Conservation (phyloP, 177 flowering plant genomes). For the Vitis hybrid region DNA sequence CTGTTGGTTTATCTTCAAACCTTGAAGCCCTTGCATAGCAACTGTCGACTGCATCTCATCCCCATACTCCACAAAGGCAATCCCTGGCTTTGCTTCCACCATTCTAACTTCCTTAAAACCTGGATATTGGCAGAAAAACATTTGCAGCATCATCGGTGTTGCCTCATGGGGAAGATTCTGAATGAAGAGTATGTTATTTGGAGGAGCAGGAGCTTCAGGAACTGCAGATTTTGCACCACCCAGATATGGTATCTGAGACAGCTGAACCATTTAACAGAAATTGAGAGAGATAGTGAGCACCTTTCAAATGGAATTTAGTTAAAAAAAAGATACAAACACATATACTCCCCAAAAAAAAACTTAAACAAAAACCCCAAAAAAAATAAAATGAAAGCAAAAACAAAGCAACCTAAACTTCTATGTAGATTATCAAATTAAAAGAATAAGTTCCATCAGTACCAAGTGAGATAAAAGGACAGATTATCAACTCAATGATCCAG, state of each 20-base stretch:
- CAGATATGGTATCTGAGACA: conserved; percentile 72
- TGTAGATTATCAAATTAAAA: too few relatives aligned
- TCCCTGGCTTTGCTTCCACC: conserved; percentile 96
- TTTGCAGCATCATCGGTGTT: conserved; percentile 80
- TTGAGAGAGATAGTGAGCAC: background rate
- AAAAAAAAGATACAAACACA: background rate
- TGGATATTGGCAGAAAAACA: conserved; percentile 76
- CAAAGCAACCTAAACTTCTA: too few relatives aligned
- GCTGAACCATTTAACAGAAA: conserved; percentile 34
- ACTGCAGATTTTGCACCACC: conserved; percentile 64
- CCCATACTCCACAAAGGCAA: conserved; percentile 88
- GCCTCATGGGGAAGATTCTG: conserved; percentile 94
- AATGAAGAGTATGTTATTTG: conserved; percentile 82
- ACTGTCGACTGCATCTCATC: conserved; percentile 82
- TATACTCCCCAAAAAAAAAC: too few relatives aligned
- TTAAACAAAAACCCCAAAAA: too few relatives aligned
- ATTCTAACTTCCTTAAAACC: conserved; percentile 97
- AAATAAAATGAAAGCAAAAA: too few relatives aligned
- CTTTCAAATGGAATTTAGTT: background rate
- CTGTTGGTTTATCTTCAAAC: conserved; percentile 69
- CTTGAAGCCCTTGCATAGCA: conserved; percentile 86
- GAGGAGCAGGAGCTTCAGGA: conserved; percentile 92
- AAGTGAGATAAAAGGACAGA: too few relatives aligned
- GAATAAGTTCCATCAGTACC: too few relatives aligned
- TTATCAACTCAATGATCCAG: too few relatives aligned